Percentiles rank a stretch among this genome's conserved stretches.
Conservation (phyloP, 805 yeast species). For the Suhomyces pyralidae region DNA sequence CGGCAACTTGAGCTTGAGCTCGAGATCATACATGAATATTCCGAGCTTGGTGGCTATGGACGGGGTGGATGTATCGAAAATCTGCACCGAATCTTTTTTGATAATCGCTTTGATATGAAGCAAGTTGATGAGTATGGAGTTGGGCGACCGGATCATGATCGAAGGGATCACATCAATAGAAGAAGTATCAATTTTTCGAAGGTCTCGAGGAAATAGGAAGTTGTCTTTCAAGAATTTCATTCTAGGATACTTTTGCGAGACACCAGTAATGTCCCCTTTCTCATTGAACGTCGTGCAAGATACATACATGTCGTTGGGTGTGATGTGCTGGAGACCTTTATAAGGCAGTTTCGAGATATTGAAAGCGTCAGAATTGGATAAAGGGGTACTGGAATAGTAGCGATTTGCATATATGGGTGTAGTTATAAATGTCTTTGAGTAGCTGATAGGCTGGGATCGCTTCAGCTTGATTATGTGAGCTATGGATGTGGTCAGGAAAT, state of each 20-base stretch:
- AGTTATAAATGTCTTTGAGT: background rate
- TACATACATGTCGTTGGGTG: constrained; percentile 52
- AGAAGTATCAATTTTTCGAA: constrained; percentile 76
- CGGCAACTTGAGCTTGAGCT: constrained; percentile 56
- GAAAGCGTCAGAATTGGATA: background rate
- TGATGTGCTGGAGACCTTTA: constrained; percentile 7
- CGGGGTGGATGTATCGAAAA: constrained; percentile 74
- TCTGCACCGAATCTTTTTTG: constrained; percentile 72
- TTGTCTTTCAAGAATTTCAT: constrained; percentile 67
- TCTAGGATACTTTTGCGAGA: constrained; percentile 71
- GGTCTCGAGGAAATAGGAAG: constrained; percentile 78
- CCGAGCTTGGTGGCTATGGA: constrained; percentile 71
- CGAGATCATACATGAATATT: constrained; percentile 79
- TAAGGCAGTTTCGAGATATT: background rate
- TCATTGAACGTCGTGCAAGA: constrained; percentile 80
- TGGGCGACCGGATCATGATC: constrained; percentile 69
- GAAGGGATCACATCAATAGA: constrained; percentile 83
- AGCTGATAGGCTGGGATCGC: background rate
- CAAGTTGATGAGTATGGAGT: constrained; percentile 76
- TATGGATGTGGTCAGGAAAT: background rate
- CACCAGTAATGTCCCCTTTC: constrained; percentile 64
- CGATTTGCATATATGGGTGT: background rate
- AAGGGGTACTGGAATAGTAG: background rate
- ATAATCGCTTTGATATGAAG: constrained; percentile 87
- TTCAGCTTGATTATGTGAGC: background rate